Conservation (phyloP, 495 filamentous ascomycete genomes). For the Aspergillus ostianus region DNA sequence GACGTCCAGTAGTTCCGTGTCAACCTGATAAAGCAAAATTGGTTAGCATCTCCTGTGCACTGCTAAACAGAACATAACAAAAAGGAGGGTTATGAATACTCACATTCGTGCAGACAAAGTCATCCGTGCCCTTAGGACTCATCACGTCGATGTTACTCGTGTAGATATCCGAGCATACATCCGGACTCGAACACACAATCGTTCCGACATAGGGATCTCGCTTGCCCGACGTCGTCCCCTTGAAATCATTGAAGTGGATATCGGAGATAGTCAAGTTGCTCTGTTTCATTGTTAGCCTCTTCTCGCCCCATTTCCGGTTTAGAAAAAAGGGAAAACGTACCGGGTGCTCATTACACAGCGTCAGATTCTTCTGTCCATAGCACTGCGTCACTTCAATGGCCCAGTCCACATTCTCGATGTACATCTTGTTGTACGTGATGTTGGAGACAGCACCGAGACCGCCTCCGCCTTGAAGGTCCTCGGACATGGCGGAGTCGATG, state of each 20-base stretch:
- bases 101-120: constrained; percentile 56
- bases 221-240: constrained; percentile 52
- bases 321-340: constrained; percentile 19
- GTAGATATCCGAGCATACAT: constrained; percentile 53
- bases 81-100: constrained; percentile 10
- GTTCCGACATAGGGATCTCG: constrained; percentile 51
- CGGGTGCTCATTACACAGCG: constrained; percentile 59
- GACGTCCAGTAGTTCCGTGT: neutral
- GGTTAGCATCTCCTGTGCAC: neutral
- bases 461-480: constrained; percentile 61
- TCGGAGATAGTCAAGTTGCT: constrained; percentile 58
- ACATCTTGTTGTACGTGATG: constrained; percentile 56
- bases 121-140: constrained; percentile 48
- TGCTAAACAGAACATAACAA: too few species aligned
- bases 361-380: constrained; percentile 62
- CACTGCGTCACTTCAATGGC: constrained; percentile 66
- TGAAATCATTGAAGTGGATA: constrained; percentile 52
- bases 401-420: constrained; percentile 59
- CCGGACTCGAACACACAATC: constrained; percentile 56
- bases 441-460: constrained; percentile 54
- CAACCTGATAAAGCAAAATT: neutral
- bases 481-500: constrained; percentile 44
- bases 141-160: constrained; percentile 49
- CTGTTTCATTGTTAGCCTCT: constrained; percentile 19
- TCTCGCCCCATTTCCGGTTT: neutral